Evolutionary conservation across 139 green algal species (phyloP).

Genomic region (Tetratostichococcus sp.): DNA sequence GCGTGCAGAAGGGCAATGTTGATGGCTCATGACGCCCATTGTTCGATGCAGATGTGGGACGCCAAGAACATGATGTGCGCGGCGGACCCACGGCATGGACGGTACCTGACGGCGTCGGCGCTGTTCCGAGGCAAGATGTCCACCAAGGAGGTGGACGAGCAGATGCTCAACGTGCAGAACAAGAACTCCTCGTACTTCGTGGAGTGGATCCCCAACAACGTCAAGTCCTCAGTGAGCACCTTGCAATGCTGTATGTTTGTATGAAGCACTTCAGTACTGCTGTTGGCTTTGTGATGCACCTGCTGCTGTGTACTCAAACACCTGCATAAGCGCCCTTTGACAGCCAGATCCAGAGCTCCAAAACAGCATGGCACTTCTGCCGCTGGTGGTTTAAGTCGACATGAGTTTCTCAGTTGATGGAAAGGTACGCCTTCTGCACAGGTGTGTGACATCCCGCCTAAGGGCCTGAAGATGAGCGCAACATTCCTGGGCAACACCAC

Average conservation of each 20-base stretch:
- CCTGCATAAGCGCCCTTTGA: no score
- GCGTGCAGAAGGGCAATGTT: no score
- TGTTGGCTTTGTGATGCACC: no score
- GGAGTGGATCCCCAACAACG: conserved; percentile 99
- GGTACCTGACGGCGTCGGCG: conserved; percentile 96
- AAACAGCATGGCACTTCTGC: no score
- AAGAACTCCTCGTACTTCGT: conserved; percentile 99
- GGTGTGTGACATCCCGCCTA: conserved; percentile 94
- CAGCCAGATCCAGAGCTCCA: no score
- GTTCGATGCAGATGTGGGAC: conserved; percentile 92
- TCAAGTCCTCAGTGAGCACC: conserved; percentile 79
- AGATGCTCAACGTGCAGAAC: conserved; percentile 99
- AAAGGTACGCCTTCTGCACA: no score
- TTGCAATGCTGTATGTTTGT: no score
- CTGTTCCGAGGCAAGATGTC: conserved; percentile 96
- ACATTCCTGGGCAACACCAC: conserved; percentile 97
- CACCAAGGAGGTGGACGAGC: conserved; percentile 96
- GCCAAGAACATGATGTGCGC: conserved; percentile 99
- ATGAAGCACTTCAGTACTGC: no score
- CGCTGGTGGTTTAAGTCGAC: not conserved
- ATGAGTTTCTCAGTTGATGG: not conserved
- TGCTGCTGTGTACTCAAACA: no score
- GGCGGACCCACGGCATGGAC: conserved; percentile 93
- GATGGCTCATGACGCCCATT: no score
- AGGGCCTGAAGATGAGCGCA: conserved; percentile 94